Evolutionary conservation across 2,329 filamentous ascomycete genomes (phyloP).

Genomic region (Alternaria tenuissima): DNA sequence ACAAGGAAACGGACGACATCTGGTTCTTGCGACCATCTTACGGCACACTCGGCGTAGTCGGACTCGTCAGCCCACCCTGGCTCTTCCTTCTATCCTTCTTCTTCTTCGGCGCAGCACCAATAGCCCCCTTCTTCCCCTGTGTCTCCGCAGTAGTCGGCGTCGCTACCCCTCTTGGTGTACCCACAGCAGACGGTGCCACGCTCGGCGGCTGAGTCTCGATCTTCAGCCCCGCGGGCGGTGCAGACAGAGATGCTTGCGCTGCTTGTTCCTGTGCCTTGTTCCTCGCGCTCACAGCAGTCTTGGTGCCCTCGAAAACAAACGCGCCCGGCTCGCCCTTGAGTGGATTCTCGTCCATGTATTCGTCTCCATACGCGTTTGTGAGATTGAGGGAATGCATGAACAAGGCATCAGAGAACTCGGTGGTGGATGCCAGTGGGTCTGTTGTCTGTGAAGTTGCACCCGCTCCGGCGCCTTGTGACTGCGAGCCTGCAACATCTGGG

Average conservation of each 20-base stretch:
- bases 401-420: slow-evolving; percentile 44
- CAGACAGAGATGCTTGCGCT: slow-evolving; percentile 22
- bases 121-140: slow-evolving; percentile 36
- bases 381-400: slow-evolving; percentile 60
- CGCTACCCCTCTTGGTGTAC: slow-evolving; percentile 38
- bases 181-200: slow-evolving; percentile 37
- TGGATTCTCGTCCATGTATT: slow-evolving; percentile 71
- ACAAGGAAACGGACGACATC: neutral
- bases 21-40: neutral
- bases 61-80: slow-evolving; percentile 44
- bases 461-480: slow-evolving; percentile 30
- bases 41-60: slow-evolving; percentile 38
- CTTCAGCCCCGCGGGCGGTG: slow-evolving; percentile 24
- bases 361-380: slow-evolving; percentile 63
- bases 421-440: slow-evolving; percentile 26
- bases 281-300: slow-evolving; percentile 52
- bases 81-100: slow-evolving; percentile 51
- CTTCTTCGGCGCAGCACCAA: slow-evolving; percentile 37
- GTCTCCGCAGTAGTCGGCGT: slow-evolving; percentile 28
- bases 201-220: slow-evolving; percentile 34
- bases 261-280: slow-evolving; percentile 48
- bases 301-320: slow-evolving; percentile 63
- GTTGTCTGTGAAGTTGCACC: slow-evolving; percentile 16
- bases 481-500: slow-evolving; percentile 34
- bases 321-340: slow-evolving; percentile 69